Evolutionary conservation across 257 asterid genomes (phyloP), one percentile per base, ranked within the genome.

Genomic region (Gynochthodes officinalis): DNA sequence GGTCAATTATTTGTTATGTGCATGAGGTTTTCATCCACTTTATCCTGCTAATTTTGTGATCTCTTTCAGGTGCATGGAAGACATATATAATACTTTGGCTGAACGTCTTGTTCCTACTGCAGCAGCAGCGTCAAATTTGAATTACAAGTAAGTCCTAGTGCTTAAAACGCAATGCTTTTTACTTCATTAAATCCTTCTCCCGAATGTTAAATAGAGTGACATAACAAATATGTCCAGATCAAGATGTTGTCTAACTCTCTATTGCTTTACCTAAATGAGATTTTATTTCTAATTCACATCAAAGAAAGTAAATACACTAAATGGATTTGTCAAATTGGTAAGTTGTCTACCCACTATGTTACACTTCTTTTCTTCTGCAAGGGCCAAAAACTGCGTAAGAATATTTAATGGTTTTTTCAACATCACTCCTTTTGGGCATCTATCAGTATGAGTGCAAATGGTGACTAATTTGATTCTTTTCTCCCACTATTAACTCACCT

Each of bases 31-130:
- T 65, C 18, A 6, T 67, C 27, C 28, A 46, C 37, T 4, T 8
- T 48, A 9, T 32, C 27, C 19, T 49, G 5, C 9, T 18, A 37
- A 14, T 25, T 53, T 54, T 42, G 65, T 77, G 46, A 63, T 70
- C 40, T 69, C 69, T 72, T 37, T 69, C 82, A 93, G 98, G 89
- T 79, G 84, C 85, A 91, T 91, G 97, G 88, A 86, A 75, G 90
- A 88, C 71, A 84, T 89, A 76, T 93, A 89, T 74, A 76, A 89
- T 82, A 75, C 81, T 81, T 84, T 93, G 88, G 97, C 96, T 0
- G 84, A 86, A 76, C 96, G 88, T 57, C 89, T 91, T 70, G 91
- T 91, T 79, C 96, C 96, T 4, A 70, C 84, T 73, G 94, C 96
- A 64, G 94, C 96, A 70, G 90, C 89, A 61, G 87, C 86, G 75